These are phyloP conservation scores for Malassezia arunalokei DNA, from an alignment of 1,284 basidiomycete species.

Conservation along the genomic window DNA sequence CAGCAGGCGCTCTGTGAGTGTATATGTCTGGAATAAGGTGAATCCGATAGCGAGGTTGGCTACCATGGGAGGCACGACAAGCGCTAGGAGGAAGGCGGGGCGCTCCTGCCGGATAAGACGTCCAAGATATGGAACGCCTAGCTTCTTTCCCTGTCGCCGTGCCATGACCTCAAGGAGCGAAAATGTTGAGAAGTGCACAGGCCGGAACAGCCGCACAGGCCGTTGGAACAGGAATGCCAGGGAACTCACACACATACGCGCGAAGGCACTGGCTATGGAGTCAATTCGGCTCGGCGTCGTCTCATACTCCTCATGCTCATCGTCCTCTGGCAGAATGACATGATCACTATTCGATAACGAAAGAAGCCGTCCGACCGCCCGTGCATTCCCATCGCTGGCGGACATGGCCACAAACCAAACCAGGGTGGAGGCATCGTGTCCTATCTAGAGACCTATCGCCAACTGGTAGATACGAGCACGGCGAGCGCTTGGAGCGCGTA, in stretches of 20 bases:
- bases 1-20: constrained; percentile 27
- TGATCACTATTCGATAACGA: background rate
- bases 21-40: constrained; percentile 45
- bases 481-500: constrained; percentile 55
- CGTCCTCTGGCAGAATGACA: background rate
- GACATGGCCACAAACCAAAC: too few species aligned
- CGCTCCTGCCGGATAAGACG: constrained; percentile 39
- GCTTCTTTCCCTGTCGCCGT: constrained; percentile 40
- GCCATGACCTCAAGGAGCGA: constrained; percentile 46
- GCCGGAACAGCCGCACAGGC: constrained; percentile 46
- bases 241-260: constrained; percentile 41
- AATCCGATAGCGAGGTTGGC: constrained; percentile 46
- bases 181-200: constrained; percentile 46
- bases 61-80: constrained; percentile 43
- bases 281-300: constrained; percentile 15
- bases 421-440: background rate
- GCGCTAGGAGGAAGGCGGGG: constrained; percentile 21
- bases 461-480: constrained; percentile 35
- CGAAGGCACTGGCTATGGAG: constrained; percentile 32
- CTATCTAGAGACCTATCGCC: constrained; percentile 19
- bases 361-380: background rate
- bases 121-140: constrained; percentile 42
- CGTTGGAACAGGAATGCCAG: constrained; percentile 47
- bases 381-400: background rate
- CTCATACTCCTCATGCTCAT: background rate